Evolutionary conservation across 805 yeast species (phyloP).

Genomic region (Isabelozyma heimii): DNA sequence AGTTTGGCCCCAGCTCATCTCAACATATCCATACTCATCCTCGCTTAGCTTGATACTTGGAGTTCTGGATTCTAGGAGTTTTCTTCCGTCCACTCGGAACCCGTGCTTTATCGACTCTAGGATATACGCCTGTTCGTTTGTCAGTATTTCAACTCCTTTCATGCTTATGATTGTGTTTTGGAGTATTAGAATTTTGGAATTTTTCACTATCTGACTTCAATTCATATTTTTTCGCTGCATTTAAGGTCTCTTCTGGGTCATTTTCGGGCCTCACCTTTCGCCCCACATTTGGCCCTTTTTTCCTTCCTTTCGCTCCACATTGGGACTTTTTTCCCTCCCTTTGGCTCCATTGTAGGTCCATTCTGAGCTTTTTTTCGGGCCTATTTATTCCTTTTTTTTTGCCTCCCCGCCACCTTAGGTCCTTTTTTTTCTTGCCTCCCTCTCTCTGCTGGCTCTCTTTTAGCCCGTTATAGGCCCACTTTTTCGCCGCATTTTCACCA

Average conservation of each 20-base stretch:
- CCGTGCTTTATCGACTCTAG: slow-evolving; percentile 61
- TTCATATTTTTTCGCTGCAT: not conserved
- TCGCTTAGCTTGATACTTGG: slow-evolving; percentile 61
- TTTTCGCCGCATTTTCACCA: too few species aligned
- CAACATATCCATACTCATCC: slow-evolving; percentile 78
- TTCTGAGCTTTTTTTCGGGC: too few species aligned
- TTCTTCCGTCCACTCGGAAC: slow-evolving; percentile 67
- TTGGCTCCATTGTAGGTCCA: too few species aligned
- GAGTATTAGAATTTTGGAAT: not conserved
- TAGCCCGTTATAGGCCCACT: too few species aligned
- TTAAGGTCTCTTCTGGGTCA: too few species aligned
- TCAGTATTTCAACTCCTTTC: slow-evolving; percentile 57
- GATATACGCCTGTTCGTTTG: slow-evolving; percentile 61
- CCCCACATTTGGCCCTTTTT: not conserved
- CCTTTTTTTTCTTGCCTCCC: too few species aligned
- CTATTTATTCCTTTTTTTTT: too few species aligned
- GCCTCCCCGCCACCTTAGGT: too few species aligned
- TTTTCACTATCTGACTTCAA: not conserved
- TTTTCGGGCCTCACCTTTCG: not conserved
- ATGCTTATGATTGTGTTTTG: slow-evolving; percentile 11
- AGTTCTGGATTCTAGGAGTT: slow-evolving; percentile 59
- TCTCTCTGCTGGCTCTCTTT: too few species aligned
- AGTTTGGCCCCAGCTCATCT: slow-evolving; percentile 75
- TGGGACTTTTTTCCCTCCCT: too few species aligned
- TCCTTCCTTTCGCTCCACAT: not conserved